Evolutionary conservation across 2,329 filamentous ascomycete species (phyloP).

Genomic region (Pseudocercospora macadamiae): DNA sequence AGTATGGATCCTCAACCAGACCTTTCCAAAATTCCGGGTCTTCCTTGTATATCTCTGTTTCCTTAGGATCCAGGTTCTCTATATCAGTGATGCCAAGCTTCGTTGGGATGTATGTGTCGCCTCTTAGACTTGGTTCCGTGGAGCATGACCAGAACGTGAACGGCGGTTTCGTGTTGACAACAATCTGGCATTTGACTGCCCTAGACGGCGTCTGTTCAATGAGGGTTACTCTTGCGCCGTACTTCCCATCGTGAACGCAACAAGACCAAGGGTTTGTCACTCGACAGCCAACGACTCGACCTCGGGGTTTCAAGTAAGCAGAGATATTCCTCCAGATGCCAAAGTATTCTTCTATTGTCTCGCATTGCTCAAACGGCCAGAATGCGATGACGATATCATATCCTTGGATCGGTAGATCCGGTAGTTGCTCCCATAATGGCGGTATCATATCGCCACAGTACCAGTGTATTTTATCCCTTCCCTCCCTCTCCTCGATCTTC

Average conservation of each 20-base stretch:
- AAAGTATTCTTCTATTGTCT: slow-evolving; percentile 14
- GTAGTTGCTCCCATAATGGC: slow-evolving; percentile 14
- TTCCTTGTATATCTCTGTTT: slow-evolving; percentile 12
- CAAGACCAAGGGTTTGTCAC: slow-evolving; percentile 7
- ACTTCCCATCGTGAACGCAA: slow-evolving; percentile 15
- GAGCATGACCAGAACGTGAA: slow-evolving; percentile 16
- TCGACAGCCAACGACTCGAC: slow-evolving; percentile 18
- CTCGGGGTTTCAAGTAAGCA: slow-evolving; percentile 21
- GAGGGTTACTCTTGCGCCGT: slow-evolving; percentile 17
- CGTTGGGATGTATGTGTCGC: slow-evolving; percentile 15
- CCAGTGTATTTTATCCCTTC: slow-evolving; percentile 18
- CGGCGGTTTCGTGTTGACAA: slow-evolving; percentile 11
- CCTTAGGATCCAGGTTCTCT: slow-evolving; percentile 5
- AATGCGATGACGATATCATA: slow-evolving; percentile 27
- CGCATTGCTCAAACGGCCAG: slow-evolving; percentile 24
- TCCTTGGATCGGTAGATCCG: slow-evolving; percentile 11
- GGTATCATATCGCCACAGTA: slow-evolving; percentile 18
- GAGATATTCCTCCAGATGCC: slow-evolving; percentile 23
- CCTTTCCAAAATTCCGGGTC: slow-evolving; percentile 23
- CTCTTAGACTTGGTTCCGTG: slow-evolving; percentile 13
- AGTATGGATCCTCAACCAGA: slow-evolving; percentile 21
- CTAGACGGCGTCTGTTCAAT: slow-evolving; percentile 12
- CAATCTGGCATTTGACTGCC: slow-evolving; percentile 17
- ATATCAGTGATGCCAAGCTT: slow-evolving; percentile 16
- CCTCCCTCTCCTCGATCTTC: slow-evolving; percentile 14